A percentile compares a stretch with the other conserved stretches of the same genome.
phyloP scores from a whole-genome alignment of 352 stramenopile genomes.

The Phytophthora chlamydospora region DNA sequence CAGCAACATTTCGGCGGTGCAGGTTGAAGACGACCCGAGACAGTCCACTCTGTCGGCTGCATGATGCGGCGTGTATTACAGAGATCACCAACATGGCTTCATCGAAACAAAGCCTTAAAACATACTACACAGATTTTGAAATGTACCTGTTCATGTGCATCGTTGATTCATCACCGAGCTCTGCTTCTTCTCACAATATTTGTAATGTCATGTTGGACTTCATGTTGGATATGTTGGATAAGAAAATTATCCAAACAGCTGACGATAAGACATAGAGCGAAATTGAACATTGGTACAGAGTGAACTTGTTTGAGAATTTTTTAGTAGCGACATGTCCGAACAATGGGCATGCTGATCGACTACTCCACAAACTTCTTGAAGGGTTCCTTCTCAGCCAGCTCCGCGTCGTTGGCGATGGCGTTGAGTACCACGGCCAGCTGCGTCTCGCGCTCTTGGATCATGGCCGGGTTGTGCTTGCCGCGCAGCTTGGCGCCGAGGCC shows the following conservation, averaged over 20 bases:
- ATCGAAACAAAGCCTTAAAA: conserved; percentile 7
- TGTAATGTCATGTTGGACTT: too few species aligned
- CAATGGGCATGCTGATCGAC: background rate
- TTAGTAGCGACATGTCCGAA: conserved; percentile 4
- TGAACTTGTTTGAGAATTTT: too few species aligned
- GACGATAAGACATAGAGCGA: too few species aligned
- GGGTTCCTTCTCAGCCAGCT: conserved; percentile 45
- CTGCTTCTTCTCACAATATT: too few species aligned
- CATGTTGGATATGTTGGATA: too few species aligned
- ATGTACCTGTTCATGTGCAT: conserved; percentile 10
- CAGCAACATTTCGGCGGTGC: conserved; percentile 46
- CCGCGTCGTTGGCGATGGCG: conserved; percentile 57
- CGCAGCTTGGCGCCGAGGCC: conserved; percentile 57
- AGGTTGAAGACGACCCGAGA: conserved; percentile 46
- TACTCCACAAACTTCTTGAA: conserved; percentile 68
- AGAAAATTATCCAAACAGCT: too few species aligned
- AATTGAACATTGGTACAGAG: too few species aligned
- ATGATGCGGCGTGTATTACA: conserved; percentile 17
- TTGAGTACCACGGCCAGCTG: conserved; percentile 74
- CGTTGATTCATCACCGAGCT: background rate
- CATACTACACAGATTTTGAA: conserved; percentile 10
- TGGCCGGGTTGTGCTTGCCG: conserved; percentile 59
- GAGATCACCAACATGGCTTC: conserved; percentile 5
- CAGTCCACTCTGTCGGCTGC: conserved; percentile 1
- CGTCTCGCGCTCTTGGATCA: conserved; percentile 69